These are phyloP conservation scores for Babesia microti DNA, from an alignment of 169 alveolate species.

Conservation along the genomic window DNA sequence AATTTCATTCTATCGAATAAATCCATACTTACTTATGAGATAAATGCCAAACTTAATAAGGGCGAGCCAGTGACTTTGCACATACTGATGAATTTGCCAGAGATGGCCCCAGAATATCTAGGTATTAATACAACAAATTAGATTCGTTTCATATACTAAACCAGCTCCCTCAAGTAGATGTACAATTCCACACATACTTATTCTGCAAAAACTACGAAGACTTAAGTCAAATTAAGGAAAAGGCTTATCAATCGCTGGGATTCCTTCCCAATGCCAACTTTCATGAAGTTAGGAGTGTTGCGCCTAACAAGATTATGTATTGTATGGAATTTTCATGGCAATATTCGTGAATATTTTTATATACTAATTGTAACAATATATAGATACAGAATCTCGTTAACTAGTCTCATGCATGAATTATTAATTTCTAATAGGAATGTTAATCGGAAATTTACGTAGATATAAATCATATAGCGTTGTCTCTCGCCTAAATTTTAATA, in stretches of 20 bases:
- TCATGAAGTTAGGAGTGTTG: slow-evolving; percentile 20
- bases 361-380: too few species aligned
- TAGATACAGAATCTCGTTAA: too few species aligned
- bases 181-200: too few species aligned
- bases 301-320: slow-evolving; percentile 42
- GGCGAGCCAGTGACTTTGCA: slow-evolving; percentile 44
- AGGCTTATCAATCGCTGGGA: slow-evolving; percentile 2
- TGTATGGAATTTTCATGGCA: slow-evolving; percentile 36
- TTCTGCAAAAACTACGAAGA: slow-evolving; percentile 26
- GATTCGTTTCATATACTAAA: too few species aligned
- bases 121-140: slow-evolving; percentile 38
- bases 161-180: too few species aligned
- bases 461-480: not conserved
- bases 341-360: slow-evolving; percentile 2
- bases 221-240: slow-evolving; percentile 11
- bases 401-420: too few species aligned
- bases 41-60: slow-evolving; percentile 11
- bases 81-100: slow-evolving; percentile 79
- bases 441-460: not conserved
- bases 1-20: slow-evolving; percentile 1
- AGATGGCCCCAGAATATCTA: slow-evolving; percentile 72
- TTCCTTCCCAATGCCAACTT: slow-evolving; percentile 4
- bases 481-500: not conserved
- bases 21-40: slow-evolving; percentile 8
- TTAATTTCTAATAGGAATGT: too few species aligned